phyloP scores from a whole-genome alignment of 2,329 filamentous ascomycete species.

The Pleoardoris graminearum region DNA sequence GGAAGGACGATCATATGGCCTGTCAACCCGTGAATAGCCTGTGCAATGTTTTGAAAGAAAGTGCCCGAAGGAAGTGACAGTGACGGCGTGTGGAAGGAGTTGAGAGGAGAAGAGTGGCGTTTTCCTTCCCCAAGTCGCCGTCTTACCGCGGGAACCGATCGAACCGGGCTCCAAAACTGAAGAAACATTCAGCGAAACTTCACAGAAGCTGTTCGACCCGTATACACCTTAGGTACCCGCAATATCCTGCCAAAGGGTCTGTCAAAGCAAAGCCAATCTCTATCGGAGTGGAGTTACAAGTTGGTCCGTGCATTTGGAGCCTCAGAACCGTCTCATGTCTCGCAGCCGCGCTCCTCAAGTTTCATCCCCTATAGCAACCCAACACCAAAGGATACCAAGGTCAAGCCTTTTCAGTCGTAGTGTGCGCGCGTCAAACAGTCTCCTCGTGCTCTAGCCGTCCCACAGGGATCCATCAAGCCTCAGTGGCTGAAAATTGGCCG shows the following conservation, averaged over 20 bases:
- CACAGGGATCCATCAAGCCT: slow-evolving; percentile 14
- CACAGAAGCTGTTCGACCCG: slow-evolving; percentile 25
- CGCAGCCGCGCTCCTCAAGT: slow-evolving; percentile 27
- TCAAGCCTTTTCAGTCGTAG: slow-evolving; percentile 13
- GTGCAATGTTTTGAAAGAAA: background rate
- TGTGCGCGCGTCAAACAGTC: slow-evolving; percentile 34
- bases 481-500: slow-evolving; percentile 30
- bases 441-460: slow-evolving; percentile 28
- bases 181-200: slow-evolving; percentile 7
- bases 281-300: background rate
- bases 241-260: background rate
- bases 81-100: background rate
- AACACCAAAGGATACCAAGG: slow-evolving; percentile 27
- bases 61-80: background rate
- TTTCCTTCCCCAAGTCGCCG: background rate
- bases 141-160: background rate
- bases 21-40: too few species aligned
- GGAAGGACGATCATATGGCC: background rate
- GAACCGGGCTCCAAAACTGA: background rate
- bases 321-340: slow-evolving; percentile 30
- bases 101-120: background rate
- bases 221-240: slow-evolving; percentile 13
- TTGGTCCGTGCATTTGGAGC: slow-evolving; percentile 20
- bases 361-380: slow-evolving; percentile 41
- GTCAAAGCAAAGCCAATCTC: background rate